Percentiles rank a stretch among this genome's conserved stretches.
Evolutionary conservation across 768 basidiomycete genomes (phyloP).

Genomic region (Mycena olivaceomarginata): DNA sequence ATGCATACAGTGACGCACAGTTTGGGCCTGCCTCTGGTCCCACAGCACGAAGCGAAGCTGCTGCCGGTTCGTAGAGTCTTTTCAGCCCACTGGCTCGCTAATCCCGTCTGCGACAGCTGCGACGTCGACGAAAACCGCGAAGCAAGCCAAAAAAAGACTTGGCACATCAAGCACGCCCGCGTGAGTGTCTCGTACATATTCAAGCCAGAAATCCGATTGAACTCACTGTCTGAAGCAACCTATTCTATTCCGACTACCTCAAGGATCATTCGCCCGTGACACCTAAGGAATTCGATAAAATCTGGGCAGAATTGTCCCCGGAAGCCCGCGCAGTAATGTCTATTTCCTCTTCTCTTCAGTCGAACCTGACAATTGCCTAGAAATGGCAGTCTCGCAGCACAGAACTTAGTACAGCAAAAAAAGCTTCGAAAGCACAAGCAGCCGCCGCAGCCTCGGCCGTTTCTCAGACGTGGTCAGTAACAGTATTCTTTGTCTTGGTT

Average conservation of each 20-base stretch:
- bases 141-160: background rate
- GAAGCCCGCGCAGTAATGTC: background rate
- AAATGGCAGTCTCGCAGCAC: background rate
- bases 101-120: background rate
- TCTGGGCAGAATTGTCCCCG: background rate
- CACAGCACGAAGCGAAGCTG: background rate
- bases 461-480: background rate
- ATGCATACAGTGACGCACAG: background rate
- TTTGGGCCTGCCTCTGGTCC: conserved; percentile 8
- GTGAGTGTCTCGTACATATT: background rate
- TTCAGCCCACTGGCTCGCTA: background rate
- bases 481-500: background rate
- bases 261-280: background rate
- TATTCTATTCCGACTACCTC: background rate
- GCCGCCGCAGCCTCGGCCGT: background rate
- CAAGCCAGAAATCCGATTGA: background rate
- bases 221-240: background rate
- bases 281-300: background rate
- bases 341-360: background rate
- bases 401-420: background rate
- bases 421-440: background rate
- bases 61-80: background rate
- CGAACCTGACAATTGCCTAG: background rate
- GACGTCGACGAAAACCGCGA: background rate
- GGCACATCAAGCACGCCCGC: background rate